Base-by-base conservation (phyloP, 2,329 filamentous ascomycete species). In the Didymella lethalis region DNA sequence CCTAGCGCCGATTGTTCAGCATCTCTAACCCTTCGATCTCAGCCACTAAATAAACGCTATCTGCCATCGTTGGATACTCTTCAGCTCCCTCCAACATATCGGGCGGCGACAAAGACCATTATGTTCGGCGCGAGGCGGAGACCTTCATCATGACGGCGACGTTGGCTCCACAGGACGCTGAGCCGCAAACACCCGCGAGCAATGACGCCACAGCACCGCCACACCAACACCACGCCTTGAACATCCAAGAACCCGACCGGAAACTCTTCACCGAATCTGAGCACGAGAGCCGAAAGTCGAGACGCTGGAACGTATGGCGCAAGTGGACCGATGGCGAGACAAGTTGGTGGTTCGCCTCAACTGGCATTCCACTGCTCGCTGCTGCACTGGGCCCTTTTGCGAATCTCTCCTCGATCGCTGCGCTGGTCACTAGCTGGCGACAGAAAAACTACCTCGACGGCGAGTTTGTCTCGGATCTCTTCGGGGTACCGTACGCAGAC, bases 341-440 rank as follows among this genome's bases (percentile, higher is more conserved):
- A 20, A n/a, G n/a, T n/a, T 78, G 76, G 76, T 78, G 76, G 76
- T 77, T 77, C 59, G 75, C 76, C 0, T 75, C 70, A 12, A 77
- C 75, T 3, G 75, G 67, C 5, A 75, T 77, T 16, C 76, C 76
- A 57, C 86, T 97, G 72, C 84, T 95, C 11, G 92, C 93, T 2
- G 93, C 92, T 32, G 92, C 93, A 0, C 84, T 95, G 2, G 92
- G 92, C 0, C 93, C 93, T 0, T 85, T 96, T 10, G 93, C 93
- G 2, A 96, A 93, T 57, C 88, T 95, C 29, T 90, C 95, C 77
- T 94, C 90, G 57, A 92, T 97, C 58, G 92, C 90, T 61, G 91
- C 93, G 7, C 82, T 97, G n/a, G 91, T 92, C 1, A 88, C 87
- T 28, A 86, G 86, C 23, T 97, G 93, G 93, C 84, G 91, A 60